Evolutionary conservation across 179 eudicot species (phyloP), one percentile per base, ranked within the genome.

Genomic region (Silene vulgaris): DNA sequence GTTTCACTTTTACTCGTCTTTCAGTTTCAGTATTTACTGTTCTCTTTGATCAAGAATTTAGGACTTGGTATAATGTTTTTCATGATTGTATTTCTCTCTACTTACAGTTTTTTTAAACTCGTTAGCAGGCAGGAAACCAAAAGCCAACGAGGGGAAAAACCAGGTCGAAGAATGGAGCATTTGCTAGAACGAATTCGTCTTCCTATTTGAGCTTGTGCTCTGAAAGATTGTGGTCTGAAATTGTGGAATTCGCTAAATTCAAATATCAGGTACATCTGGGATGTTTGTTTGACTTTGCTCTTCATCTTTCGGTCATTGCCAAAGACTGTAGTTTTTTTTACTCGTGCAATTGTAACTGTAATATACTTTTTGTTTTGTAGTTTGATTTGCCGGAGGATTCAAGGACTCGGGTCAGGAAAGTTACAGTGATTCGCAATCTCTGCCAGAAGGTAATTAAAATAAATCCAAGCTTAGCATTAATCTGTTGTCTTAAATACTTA

Each of bases 371-470:
- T 29, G 69, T 66, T 45, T 9, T 86, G 82, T 86, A 96, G 99
- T 93, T 89, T 88, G 89, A 87, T 82, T 80, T 93, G 78, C 93
- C 97, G 0, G 97, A 87, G 65, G 92, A 93, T 83, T 88, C 91
- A 57, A 87, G 88, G 81, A 75, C 81, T 61, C 74, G 80, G 57
- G 99, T 89, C 60, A 96, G 91, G 86, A 93, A 84, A 85, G 84
- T 96, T 80, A 87, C 99, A 21, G 97, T 93, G 80, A 82, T 96
- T 67, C 96, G 99, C 72, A 96, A 96, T 79, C 91, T 96, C 52
- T 87, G 92, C 80, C 92, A 86, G 74, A 96, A 96, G 97, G 99
- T 96, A 84, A 77, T 14, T 75, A 43, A 2, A 35, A 14, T 71
- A 52, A 11, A 6, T 71, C 7, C 40, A n/a, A 28, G 14, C 28